Evolutionary conservation across 805 yeast species (phyloP), one percentile per base, ranked within the genome.

Genomic region (Saturnispora zaruensis): DNA sequence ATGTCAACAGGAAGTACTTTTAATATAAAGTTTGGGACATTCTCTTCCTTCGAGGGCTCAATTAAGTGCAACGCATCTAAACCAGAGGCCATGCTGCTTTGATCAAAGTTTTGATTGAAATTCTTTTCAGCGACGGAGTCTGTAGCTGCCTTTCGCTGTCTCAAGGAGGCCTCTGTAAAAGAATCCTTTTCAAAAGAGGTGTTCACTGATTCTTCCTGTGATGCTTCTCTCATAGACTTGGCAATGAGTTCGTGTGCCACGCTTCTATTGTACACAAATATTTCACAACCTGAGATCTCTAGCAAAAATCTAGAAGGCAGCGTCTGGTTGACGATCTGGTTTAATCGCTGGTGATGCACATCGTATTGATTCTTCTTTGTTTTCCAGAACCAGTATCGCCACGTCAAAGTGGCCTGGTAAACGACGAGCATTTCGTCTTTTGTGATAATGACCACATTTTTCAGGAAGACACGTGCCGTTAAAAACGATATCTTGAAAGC

Each of bases 361-460:
- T 55, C 59, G 46, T 70, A 65, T 34, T 66, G 68, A 2, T 77
- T 64, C 21, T 68, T 55, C 48, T 80, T 63, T 11, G 75, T 70
- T 30, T 66, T 56, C 4, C 70, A 67, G 46, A 87, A 69, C 98
- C 98, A 93, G 64, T 88, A 91, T 53, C 95, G 67, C 98, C 98
- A 93, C 0, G 95, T 86, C 25, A 91, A 61, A 57, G 79, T 78
- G 1, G 91, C 84, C 53, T 82, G 81, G 25, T 86, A 74, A 1
- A 86, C 72, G 8, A 87, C 77, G 1, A 87, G 60, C 2, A 95
- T 80, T 53, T 80, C 79, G 66, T 90, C 84, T 45, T 79, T 72
- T n/a, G 88, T 84, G 5, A 86, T 77, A 11, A 87, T 71, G 3
- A 85, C 77, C 18, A 90, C 61, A 63, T 89, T 87, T 56, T 83